Evolutionary conservation across 2,329 filamentous ascomycete genomes (phyloP), one percentile per base, ranked within the genome.

Genomic region (Ophiostoma quercus): DNA sequence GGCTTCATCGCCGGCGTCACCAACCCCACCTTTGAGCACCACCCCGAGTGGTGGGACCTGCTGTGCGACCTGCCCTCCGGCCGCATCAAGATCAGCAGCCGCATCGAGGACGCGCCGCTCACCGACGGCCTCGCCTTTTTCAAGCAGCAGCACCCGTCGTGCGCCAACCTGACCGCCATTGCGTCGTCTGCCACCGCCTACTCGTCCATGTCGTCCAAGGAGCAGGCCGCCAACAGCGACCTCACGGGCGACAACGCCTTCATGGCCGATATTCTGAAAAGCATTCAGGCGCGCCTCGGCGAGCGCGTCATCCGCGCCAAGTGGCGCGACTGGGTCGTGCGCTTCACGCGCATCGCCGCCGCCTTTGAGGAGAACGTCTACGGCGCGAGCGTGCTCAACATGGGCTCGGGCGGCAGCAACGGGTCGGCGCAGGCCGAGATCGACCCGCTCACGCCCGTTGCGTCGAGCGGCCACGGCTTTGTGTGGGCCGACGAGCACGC

Each of bases 1-100:
- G 95, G 95, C 1, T 99, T 99, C 79, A 97, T 99, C 75, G 95
- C 95, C 2, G 95, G 95, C 70, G 95, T 99, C 57, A 99, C 94
- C 1, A 99, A 99, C 77, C 95, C 95, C 6, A 94, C 93, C 0
- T 99, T 99, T 78, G 93, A 94, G 72, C 88, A 93, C 76, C 94
- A 98, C 76, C 92, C 91, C 0, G 94, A 97, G 77, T 99, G 95
- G 95, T 99, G 95, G 95, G 95, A 99, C 79, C 81, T 99, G 11
- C 84, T 99, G 14, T 99, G 95, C 79, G 95, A 99, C 79, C 83
- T 99, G 60, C 91, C 94, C 0, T 94, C 90, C 1, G 95, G 95
- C 11, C 89, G 94, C 62, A 93, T 99, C 83, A 96, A 95, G 80
- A 98, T 99, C 76, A 96, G 92, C 76, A 92, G 87, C 77, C 90